phyloP scores from a whole-genome alignment of 768 basidiomycete species.

The Chalciporus pseudorubinellus region DNA sequence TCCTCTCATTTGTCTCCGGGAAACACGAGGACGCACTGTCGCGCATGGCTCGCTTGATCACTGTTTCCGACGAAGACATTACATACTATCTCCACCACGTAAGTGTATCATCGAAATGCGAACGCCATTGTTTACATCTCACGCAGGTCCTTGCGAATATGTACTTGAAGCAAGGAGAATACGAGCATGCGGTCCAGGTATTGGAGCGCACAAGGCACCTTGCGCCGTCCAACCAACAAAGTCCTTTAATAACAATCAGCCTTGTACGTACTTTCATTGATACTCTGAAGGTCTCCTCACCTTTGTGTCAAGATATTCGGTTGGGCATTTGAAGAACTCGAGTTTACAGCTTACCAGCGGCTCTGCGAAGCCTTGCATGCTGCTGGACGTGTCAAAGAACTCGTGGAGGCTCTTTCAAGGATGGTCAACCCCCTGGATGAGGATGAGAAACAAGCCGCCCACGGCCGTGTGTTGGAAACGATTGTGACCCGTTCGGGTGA shows the following conservation, averaged over 20 bases:
- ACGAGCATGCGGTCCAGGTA: not conserved
- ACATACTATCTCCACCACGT: not conserved
- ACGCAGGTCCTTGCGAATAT: not conserved
- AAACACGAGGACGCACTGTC: not conserved
- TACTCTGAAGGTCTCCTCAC: no score
- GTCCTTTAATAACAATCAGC: not conserved
- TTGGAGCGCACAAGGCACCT: not conserved
- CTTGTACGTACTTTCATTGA: not conserved
- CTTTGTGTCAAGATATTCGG: not conserved
- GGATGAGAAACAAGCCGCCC: not conserved
- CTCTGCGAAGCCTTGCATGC: not conserved
- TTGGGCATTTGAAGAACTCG: not conserved
- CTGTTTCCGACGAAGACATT: not conserved
- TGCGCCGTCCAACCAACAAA: not conserved
- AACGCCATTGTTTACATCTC: no score
- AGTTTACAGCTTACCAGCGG: not conserved
- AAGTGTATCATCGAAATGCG: no score
- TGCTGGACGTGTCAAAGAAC: not conserved
- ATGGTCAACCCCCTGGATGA: not conserved
- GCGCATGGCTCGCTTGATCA: not conserved
- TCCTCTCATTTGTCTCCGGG: not conserved
- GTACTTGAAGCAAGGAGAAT: not conserved
- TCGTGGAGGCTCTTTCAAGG: not conserved
- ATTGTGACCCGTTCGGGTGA: not conserved
- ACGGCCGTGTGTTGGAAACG: not conserved